Percentiles rank a stretch among this genome's conserved stretches.
Conservation (phyloP, 2,329 filamentous ascomycete species). For the Diaporthe ampelina region DNA sequence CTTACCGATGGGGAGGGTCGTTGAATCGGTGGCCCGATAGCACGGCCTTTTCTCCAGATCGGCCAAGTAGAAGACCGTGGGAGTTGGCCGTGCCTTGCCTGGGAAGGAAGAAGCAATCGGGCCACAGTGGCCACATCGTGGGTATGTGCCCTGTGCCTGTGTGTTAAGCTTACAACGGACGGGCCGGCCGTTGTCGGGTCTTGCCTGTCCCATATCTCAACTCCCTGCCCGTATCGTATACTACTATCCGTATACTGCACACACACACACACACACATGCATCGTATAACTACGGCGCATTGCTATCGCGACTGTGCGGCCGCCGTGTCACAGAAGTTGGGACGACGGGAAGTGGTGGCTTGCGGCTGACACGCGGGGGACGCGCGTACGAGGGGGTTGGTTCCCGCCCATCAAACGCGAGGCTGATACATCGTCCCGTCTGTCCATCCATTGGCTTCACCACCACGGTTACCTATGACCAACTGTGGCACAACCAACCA, state of each 20-base stretch:
- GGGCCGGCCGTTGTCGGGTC: constrained; percentile 4
- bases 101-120: not conserved
- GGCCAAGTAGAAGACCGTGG: not conserved
- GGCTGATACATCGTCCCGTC: constrained; percentile 11
- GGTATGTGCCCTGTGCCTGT: not conserved
- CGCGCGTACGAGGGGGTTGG: not conserved
- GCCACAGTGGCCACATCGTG: constrained; percentile 31
- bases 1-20: not conserved
- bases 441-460: too few relatives aligned
- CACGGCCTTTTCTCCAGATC: not conserved
- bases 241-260: not conserved
- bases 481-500: not conserved
- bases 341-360: constrained; percentile 28
- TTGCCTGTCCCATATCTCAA: not conserved
- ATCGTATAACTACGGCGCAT: not conserved
- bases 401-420: constrained; percentile 23
- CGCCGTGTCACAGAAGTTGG: constrained; percentile 18
- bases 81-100: not conserved
- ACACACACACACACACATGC: not conserved
- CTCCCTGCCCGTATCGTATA: not conserved
- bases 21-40: constrained; percentile 22
- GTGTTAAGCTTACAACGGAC: not conserved
- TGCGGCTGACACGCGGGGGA: constrained; percentile 18
- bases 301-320: too few relatives aligned
- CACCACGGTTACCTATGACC: too few relatives aligned